Base-by-base conservation (phyloP, 768 basidiomycete genomes). In the Suillus tomentosus region DNA sequence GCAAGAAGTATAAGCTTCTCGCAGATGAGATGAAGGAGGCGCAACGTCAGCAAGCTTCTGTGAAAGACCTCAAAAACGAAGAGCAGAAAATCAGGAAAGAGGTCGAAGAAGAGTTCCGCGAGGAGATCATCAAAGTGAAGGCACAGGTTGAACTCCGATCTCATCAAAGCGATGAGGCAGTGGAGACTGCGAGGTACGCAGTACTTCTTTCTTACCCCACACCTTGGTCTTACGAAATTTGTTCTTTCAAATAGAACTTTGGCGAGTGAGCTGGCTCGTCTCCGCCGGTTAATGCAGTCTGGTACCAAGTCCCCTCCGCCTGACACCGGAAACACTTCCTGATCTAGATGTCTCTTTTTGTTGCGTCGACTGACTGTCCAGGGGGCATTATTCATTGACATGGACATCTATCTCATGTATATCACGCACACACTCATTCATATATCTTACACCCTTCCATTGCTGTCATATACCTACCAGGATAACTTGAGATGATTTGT, bases 251-350 rank as follows among this genome's bases (percentile, higher is more conserved):
- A 34, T 69, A 91, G 90, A 70, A 76, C 78, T 39, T 74, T 92
- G 37, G 78, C 88, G 6, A 78, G 80, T 36, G 91, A 93, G 72
- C 79, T 93, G 53, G 83, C 85, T 57, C 81, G 90, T 63, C 77
- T 94, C 71, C 82, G 89, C 71, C 82, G 91, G 68, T 81, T 94
- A 47, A 92, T 94, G 86, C 89, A 85, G 70, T 76, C 78, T 47
- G 81, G 84, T 68, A 78, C 81, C 1, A 78, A 76, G 62, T 69
- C 72, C 66, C 68, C 76, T 55, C 68, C 64, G 37, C 61, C 71
- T 63, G 39, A 24, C n/a, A 50, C 50, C 65, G 64, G 8, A 42
- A 22, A 7, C 2, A 24, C 62, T 60, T 50, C 64, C 58, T 22
- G 63, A 42, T 37, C 22, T 70, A 58, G 24, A 27, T 40, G 40